Evolutionary conservation across 306 rosid species (phyloP), one percentile per base, ranked within the genome.

Genomic region (Carpinus viminea): DNA sequence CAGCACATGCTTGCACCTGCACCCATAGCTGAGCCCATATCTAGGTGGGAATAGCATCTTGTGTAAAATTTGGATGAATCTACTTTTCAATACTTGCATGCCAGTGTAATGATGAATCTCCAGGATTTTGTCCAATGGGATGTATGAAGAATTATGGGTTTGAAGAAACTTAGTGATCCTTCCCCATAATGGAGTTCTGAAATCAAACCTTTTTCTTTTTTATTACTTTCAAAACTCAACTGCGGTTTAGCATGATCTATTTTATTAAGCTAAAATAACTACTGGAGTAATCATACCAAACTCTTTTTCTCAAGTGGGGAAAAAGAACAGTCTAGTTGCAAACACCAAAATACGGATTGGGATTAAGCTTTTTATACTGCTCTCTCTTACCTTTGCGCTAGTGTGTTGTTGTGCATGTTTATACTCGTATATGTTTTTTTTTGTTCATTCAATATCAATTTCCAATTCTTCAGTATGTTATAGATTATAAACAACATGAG

Each of bases 401-500:
- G 68, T 28, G 16, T 10, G 16, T 38, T 17, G 45, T 24, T 59
- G 36, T 59, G 28, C 65, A 24, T 41, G 72, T 38, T 66, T 41
- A 18, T 43, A 31, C 43, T 16, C 16, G n/a, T 34, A 8, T 17
- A 18, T 17, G 71, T 74, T 56, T 31, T 31, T 55, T n/a, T 68
- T 54, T 36, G n/a, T 54, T 17, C 24, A 13, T 34, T 3, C 69
- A 60, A 18, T 38, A 41, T 68, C 72, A 41, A 20, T 68, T n/a
- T 26, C 34, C 66, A 60, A 12, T 24, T 45, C 13, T 65, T 45
- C 31, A 15, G 73, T 52, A 41, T 64, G 7, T 12, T 24, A 71
- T 77, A 51, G 66, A 57, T 38, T 18, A 45, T 83, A 78, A 79
- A 65, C 34, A 73, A 38, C 48, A 56, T 38, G 55, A 28, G 12